A percentile compares a stretch with the other conserved stretches of the same genome.
phyloP scores from a whole-genome alignment of 371 early-diverging fungal species.

The Parasitella parasitica region DNA sequence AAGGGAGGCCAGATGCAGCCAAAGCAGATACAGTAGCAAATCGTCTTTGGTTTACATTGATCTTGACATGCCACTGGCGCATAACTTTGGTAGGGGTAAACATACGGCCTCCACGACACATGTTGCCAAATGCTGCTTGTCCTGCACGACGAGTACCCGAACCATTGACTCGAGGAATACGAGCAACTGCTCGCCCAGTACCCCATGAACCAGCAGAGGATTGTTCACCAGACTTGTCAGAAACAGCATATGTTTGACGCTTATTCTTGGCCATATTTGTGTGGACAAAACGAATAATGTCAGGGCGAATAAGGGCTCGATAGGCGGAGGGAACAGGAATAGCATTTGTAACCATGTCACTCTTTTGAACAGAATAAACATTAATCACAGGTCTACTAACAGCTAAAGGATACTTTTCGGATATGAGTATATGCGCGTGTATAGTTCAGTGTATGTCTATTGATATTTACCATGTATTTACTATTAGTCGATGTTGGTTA shows the following conservation, averaged over 20 bases:
- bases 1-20: constrained; percentile 97
- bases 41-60: constrained; percentile 97
- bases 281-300: constrained; percentile 97
- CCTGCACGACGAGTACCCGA: constrained; percentile 99
- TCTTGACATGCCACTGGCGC: constrained; percentile 99
- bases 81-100: constrained; percentile 99
- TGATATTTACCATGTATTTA: background rate
- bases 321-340: constrained; percentile 96
- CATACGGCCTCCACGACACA: constrained; percentile 88
- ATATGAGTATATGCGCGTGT: background rate
- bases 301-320: constrained; percentile 97
- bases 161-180: constrained; percentile 99
- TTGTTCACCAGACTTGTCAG: constrained; percentile 98
- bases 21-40: constrained; percentile 98
- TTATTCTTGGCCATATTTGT: constrained; percentile 98
- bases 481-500: background rate
- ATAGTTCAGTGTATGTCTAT: background rate
- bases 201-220: constrained; percentile 99
- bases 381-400: constrained; percentile 88
- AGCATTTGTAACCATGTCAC: constrained; percentile 70
- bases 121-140: constrained; percentile 93
- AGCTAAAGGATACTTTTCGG: background rate
- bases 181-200: constrained; percentile 99
- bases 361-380: constrained; percentile 88
- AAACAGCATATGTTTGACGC: constrained; percentile 99